phyloP scores from a whole-genome alignment of 306 rosid genomes.

The Lathyrus aphaca region DNA sequence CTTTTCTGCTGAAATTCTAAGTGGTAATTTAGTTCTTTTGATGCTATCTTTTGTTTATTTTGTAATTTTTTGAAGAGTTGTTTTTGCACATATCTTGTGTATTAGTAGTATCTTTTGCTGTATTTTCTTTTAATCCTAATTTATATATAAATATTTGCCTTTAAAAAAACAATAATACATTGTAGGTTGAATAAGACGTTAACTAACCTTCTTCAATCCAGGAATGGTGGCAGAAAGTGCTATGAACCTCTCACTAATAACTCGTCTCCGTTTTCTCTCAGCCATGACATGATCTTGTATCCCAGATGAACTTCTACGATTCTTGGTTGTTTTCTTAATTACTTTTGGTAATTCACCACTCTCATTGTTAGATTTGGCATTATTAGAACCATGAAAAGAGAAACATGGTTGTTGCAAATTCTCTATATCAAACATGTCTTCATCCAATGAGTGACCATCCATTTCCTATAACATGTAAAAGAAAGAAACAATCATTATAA shows the following conservation, averaged over 20 bases:
- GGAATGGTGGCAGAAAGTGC: conserved; percentile 46
- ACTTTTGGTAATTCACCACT: not conserved
- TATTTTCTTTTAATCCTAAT: too few species aligned
- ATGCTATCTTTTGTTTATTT: too few species aligned
- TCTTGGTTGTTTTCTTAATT: conserved; percentile 7
- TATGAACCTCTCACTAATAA: conserved; percentile 38
- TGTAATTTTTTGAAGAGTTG: too few species aligned
- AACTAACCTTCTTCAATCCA: conserved; percentile 40
- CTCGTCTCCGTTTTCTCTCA: conserved; percentile 43
- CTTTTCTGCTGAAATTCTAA: too few species aligned
- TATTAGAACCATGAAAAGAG: not conserved
- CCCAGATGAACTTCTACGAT: conserved; percentile 20
- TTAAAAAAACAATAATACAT: too few species aligned
- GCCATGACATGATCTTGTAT: conserved; percentile 35
- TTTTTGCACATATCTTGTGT: too few species aligned
- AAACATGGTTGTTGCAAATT: not conserved
- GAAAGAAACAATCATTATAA: not conserved
- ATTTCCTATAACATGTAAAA: conserved; percentile 28
- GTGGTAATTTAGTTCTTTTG: too few species aligned
- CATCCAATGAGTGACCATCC: not conserved
- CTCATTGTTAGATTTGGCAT: not conserved
- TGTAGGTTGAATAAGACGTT: not conserved
- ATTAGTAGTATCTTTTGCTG: too few species aligned
- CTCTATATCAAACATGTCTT: conserved; percentile 9
- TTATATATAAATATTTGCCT: too few species aligned